phyloP scores from a whole-genome alignment of 2,329 filamentous ascomycete genomes.

The Scedosporium boydii region DNA sequence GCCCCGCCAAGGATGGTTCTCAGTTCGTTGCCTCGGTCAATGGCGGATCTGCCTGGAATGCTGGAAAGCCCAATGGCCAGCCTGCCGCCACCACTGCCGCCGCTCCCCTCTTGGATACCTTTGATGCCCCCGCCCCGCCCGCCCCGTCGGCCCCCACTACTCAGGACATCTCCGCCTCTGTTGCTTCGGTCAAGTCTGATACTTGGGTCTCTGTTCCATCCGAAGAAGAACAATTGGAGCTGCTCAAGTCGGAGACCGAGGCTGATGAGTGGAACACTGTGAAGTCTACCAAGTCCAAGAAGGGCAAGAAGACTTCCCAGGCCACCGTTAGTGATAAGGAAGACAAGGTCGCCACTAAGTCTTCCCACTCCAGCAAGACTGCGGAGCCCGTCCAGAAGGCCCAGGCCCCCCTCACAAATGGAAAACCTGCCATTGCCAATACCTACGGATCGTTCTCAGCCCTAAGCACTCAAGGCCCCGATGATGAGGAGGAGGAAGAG shows the following conservation, averaged over 20 bases:
- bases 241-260: conserved; percentile 39
- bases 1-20: conserved; percentile 72
- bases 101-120: conserved; percentile 49
- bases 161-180: conserved; percentile 22
- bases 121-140: conserved; percentile 12
- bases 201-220: conserved; percentile 46
- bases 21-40: conserved; percentile 39
- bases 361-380: conserved; percentile 11
- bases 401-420: conserved; percentile 16
- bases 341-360: conserved; percentile 1
- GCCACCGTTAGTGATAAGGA: conserved; percentile 9
- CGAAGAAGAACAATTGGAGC: conserved; percentile 53
- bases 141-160: conserved; percentile 14
- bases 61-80: conserved; percentile 22
- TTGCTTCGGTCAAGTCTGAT: conserved; percentile 22
- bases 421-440: conserved; percentile 18
- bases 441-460: conserved; percentile 40
- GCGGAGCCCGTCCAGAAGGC: conserved; percentile 12
- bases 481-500: conserved; percentile 30
- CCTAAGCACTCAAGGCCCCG: conserved; percentile 31
- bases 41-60: conserved; percentile 33
- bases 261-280: conserved; percentile 49
- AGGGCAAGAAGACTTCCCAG: conserved; percentile 31
- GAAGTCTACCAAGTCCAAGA: conserved; percentile 27
- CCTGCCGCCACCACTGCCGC: conserved; percentile 20